Evolutionary conservation across 1,284 basidiomycete species (phyloP), one percentile per base, ranked within the genome.

Genomic region (Serendipita sp.): DNA sequence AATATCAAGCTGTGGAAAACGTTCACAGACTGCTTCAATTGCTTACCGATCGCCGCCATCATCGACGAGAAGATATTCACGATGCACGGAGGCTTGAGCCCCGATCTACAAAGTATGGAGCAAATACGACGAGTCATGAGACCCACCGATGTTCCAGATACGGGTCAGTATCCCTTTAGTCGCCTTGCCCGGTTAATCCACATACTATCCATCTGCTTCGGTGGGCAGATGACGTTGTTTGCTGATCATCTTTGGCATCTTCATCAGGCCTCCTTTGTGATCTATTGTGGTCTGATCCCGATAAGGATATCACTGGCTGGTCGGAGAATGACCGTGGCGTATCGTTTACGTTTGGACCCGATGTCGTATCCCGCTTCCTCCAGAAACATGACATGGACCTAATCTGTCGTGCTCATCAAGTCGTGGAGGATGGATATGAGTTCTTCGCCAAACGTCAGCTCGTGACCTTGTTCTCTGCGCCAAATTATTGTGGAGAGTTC

Each of bases 311-410:
- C 71, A 95, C 93, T 32, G 95, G 94, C 8, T 99, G 95, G 95
- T 94, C 91, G 72, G 95, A 99, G 78, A 99, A 99, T 74, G 95
- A 99, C 74, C 84, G 95, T 73, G 95, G 95, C 68, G 95, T 99
- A 60, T 97, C 93, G 55, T 95, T 93, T 74, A 94, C 91, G n/a
- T 99, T 98, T 74, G 95, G 95, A 8, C 93, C 94, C 38, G 94
- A 98, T 72, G 95, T 99, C 49, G 94, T 99, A 61, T 93, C 93
- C 65, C 82, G 94, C 70, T 99, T 99, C 82, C 78, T 99, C 71
- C 93, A 97, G 81, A 97, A 98, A 75, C 95, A 97, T 73, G 96
- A 99, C 75, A 98, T 99, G 95, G 95, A 98, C 75, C 79, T 98
- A 71, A 98, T 99, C 71, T 98, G 95, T 77, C 82, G 95, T 76